Conservation (phyloP, 345 rosid species). For the Linum usitatissimum region DNA sequence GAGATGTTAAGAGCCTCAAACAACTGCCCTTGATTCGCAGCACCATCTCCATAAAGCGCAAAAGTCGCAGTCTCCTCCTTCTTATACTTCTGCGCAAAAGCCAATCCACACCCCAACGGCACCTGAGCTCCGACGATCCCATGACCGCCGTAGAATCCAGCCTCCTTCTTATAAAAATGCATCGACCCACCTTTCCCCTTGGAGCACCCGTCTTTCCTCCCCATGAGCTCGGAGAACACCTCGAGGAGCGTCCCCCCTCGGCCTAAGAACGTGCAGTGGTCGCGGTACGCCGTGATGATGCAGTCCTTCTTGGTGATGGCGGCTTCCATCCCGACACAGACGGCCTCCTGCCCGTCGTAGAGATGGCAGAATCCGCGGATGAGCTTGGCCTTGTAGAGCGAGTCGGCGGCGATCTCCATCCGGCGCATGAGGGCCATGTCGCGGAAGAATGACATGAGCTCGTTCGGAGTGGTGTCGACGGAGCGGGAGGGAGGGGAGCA, state of each 20-base stretch:
- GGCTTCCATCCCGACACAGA: constrained; percentile 91
- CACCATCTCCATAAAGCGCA: constrained; percentile 88
- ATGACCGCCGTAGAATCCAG: constrained; percentile 80
- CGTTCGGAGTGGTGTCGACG: constrained; percentile 54
- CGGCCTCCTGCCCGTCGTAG: constrained; percentile 96
- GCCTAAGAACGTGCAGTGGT: constrained; percentile 72
- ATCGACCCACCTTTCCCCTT: constrained; percentile 92
- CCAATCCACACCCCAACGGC: constrained; percentile 88
- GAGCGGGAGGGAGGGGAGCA: constrained; percentile 78
- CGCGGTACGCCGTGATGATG: constrained; percentile 86
- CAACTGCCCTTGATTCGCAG: constrained; percentile 96
- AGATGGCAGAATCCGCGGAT: constrained; percentile 96
- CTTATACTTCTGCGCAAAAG: constrained; percentile 85
- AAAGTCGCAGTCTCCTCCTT: constrained; percentile 84
- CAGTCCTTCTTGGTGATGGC: constrained; percentile 74
- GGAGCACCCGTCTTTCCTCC: constrained; percentile 75
- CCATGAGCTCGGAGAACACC: constrained; percentile 87
- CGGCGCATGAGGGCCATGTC: constrained; percentile 89
- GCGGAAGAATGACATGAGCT: constrained; percentile 66
- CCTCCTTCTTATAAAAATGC: constrained; percentile 90
- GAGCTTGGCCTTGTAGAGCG: constrained; percentile 93
- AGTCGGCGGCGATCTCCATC: constrained; percentile 94
- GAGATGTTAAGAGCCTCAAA: constrained; percentile 88
- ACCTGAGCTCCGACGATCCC: constrained; percentile 98
- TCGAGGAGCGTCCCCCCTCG: constrained; percentile 76